Evolutionary conservation across 306 rosid species (phyloP).

Genomic region (Vicia villosa): DNA sequence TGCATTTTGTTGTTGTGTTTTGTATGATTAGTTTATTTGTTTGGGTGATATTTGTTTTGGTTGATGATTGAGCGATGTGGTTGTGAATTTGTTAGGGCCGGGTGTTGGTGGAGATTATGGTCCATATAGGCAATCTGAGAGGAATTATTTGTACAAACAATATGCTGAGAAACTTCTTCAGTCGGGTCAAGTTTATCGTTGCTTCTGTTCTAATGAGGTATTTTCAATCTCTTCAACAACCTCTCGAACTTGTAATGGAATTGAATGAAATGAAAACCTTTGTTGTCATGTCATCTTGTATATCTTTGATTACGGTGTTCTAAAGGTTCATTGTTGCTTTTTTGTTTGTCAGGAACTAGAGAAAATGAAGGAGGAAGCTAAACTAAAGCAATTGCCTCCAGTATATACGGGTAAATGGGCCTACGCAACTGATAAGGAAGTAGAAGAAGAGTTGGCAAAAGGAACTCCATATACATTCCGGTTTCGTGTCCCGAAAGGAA

Average conservation of each 20-base stretch:
- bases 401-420: slow-evolving; percentile 92
- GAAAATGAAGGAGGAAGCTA: slow-evolving; percentile 89
- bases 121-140: slow-evolving; percentile 92
- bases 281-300: slow-evolving; percentile 2
- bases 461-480: slow-evolving; percentile 82
- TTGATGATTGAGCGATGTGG: slow-evolving; percentile 19
- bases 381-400: slow-evolving; percentile 77
- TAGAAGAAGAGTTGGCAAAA: slow-evolving; percentile 68
- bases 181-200: slow-evolving; percentile 76
- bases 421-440: slow-evolving; percentile 61
- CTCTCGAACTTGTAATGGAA: slow-evolving; percentile 7
- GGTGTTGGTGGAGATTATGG: slow-evolving; percentile 94
- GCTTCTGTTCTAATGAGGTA: slow-evolving; percentile 94
- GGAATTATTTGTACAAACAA: slow-evolving; percentile 78
- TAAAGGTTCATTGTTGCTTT: slow-evolving; percentile 5
- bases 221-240: not conserved
- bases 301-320: not conserved
- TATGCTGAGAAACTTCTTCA: slow-evolving; percentile 78
- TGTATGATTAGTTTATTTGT: too few relatives aligned
- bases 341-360: slow-evolving; percentile 70
- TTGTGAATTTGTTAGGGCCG: slow-evolving; percentile 62
- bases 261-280: not conserved
- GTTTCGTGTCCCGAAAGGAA: slow-evolving; percentile 83
- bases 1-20: not conserved
- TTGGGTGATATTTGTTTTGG: slow-evolving; percentile 19